These are phyloP conservation scores for Diaporthe caulivora DNA, from an alignment of 2,329 filamentous ascomycete species.

Conservation along the genomic window DNA sequence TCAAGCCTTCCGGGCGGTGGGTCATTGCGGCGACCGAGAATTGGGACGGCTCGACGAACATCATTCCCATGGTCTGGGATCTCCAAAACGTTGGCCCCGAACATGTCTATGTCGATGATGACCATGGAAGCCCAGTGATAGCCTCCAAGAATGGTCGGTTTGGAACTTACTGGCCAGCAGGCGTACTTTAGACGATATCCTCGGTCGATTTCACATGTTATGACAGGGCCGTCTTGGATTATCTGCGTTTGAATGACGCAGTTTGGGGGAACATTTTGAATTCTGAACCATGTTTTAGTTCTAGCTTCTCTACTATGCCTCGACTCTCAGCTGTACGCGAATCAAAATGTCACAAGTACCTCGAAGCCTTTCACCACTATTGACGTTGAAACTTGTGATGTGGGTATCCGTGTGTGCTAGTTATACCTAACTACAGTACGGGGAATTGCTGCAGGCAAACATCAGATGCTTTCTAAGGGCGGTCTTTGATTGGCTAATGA, in stretches of 20 bases:
- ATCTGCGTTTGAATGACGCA: background rate
- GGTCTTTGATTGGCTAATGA: too few species aligned
- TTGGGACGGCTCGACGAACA: conserved; percentile 41
- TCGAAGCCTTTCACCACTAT: too few species aligned
- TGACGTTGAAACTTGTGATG: background rate
- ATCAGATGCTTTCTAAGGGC: too few species aligned
- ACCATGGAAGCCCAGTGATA: conserved; percentile 46
- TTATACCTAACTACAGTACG: too few species aligned
- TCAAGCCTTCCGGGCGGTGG: conserved; percentile 42
- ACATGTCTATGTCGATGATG: conserved; percentile 45
- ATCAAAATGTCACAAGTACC: background rate
- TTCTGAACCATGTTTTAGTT: background rate
- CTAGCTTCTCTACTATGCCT: background rate
- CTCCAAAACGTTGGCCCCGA: conserved; percentile 43
- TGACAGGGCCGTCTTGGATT: background rate
- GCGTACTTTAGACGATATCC: conserved; percentile 28
- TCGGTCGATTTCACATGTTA: background rate
- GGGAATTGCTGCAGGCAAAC: too few species aligned
- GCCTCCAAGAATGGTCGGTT: conserved; percentile 40
- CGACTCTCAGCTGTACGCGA: background rate
- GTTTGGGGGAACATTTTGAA: background rate
- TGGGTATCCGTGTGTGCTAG: too few species aligned
- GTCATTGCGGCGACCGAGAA: conserved; percentile 45
- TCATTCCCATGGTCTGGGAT: conserved; percentile 43
- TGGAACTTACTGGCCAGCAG: conserved; percentile 37